A percentile compares a stretch with the other conserved stretches of the same genome.
These are phyloP conservation scores for Mycena venus DNA, from an alignment of 768 basidiomycete genomes.

Conservation along the genomic window DNA sequence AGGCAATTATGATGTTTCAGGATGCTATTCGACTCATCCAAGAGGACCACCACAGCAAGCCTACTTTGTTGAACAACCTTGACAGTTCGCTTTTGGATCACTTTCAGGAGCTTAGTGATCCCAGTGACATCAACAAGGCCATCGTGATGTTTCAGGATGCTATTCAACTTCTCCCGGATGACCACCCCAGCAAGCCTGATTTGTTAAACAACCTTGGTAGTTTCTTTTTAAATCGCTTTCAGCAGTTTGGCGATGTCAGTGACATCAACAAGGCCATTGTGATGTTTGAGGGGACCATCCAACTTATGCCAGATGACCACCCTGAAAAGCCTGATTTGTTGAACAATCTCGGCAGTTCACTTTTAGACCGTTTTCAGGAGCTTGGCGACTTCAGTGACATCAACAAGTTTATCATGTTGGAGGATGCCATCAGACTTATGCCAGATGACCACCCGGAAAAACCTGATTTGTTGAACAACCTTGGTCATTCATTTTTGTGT, in stretches of 20 bases:
- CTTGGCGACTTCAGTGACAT: slow-evolving; percentile 32
- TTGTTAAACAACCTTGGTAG: slow-evolving; percentile 31
- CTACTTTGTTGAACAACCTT: neutral
- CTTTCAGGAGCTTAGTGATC: too few species aligned
- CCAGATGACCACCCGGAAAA: neutral
- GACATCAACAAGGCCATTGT: neutral
- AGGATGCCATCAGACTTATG: too few species aligned
- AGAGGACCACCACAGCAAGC: slow-evolving; percentile 33
- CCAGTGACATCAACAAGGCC: too few species aligned
- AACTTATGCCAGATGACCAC: neutral
- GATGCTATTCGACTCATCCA: too few species aligned
- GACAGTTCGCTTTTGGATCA: too few species aligned
- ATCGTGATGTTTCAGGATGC: too few species aligned
- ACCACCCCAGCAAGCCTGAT: neutral
- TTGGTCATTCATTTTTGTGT: too few species aligned
- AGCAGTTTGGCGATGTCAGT: slow-evolving; percentile 23
- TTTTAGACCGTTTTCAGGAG: slow-evolving; percentile 12
- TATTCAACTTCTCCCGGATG: too few species aligned
- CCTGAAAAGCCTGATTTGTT: slow-evolving; percentile 3
- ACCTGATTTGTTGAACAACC: slow-evolving; percentile 22
- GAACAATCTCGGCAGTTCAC: too few species aligned
- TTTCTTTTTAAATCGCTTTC: slow-evolving; percentile 17
- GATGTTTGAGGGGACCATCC: too few species aligned
- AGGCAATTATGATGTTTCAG: too few species aligned
- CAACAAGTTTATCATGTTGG: too few species aligned